phyloP scores from a whole-genome alignment of 1,139 yeast species.

The Insectozyma bohioensis region DNA sequence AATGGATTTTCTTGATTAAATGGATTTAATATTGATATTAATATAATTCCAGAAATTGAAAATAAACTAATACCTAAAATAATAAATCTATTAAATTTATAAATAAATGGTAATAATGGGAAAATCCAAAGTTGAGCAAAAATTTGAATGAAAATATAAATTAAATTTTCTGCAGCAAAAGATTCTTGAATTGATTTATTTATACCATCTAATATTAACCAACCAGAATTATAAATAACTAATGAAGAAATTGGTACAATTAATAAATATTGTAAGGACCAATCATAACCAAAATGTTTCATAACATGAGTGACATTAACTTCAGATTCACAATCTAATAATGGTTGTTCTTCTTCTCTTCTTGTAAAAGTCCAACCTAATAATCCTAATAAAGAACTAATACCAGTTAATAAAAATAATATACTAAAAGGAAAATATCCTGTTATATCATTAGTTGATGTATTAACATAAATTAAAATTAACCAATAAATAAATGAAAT shows the following conservation, averaged over 20 bases:
- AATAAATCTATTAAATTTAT: constrained; percentile 59
- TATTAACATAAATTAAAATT: constrained; percentile 40
- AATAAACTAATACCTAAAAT: constrained; percentile 35
- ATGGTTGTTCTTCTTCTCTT: constrained; percentile 29
- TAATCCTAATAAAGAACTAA: constrained; percentile 57
- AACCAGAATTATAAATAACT: constrained; percentile 50
- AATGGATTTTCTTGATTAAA: constrained; percentile 62
- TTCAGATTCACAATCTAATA: constrained; percentile 22
- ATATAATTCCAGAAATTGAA: constrained; percentile 33
- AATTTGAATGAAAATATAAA: constrained; percentile 44
- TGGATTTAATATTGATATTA: constrained; percentile 45
- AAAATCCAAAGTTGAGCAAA: constrained; percentile 45
- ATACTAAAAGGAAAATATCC: constrained; percentile 60
- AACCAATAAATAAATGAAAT: constrained; percentile 59
- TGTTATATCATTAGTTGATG: constrained; percentile 48
- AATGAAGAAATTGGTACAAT: constrained; percentile 66
- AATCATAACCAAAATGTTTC: constrained; percentile 64
- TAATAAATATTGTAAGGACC: constrained; percentile 72
- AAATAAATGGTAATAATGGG: constrained; percentile 69
- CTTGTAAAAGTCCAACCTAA: constrained; percentile 41
- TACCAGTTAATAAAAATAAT: constrained; percentile 50
- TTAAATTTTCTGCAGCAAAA: constrained; percentile 38
- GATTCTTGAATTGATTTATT: constrained; percentile 74
- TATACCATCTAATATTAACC: constrained; percentile 59
- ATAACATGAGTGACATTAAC: constrained; percentile 18